phyloP scores from a whole-genome alignment of 306 rosid species.

The Malus domestica region ASM211411v1 NC_041792.1:3991501-3992000 shows the following conservation, averaged over 20 bases:
- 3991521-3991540: slow-evolving; percentile 16
- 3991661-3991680: not conserved
- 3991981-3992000: too few species aligned
- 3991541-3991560: slow-evolving; percentile 18
- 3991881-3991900: too few species aligned
- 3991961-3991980: not conserved
- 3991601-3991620: not conserved
- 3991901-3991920: not conserved
- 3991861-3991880: too few species aligned
- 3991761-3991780: slow-evolving; percentile 84
- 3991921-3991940: not conserved
- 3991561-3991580: slow-evolving; percentile 6
- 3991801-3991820: slow-evolving; percentile 80
- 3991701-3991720: not conserved
- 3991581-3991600: slow-evolving; percentile 9
- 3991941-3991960: not conserved
- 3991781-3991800: slow-evolving; percentile 81
- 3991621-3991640: not conserved
- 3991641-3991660: not conserved
- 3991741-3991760: slow-evolving; percentile 44
- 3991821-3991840: slow-evolving; percentile 43
- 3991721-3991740: slow-evolving; percentile 1
- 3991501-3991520: not conserved
- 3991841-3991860: not conserved
- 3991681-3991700: not conserved